A percentile compares a stretch with the other conserved stretches of the same genome.
These are phyloP conservation scores for Mycena epipterygia DNA, from an alignment of 768 basidiomycete genomes.

Conservation along the genomic window DNA sequence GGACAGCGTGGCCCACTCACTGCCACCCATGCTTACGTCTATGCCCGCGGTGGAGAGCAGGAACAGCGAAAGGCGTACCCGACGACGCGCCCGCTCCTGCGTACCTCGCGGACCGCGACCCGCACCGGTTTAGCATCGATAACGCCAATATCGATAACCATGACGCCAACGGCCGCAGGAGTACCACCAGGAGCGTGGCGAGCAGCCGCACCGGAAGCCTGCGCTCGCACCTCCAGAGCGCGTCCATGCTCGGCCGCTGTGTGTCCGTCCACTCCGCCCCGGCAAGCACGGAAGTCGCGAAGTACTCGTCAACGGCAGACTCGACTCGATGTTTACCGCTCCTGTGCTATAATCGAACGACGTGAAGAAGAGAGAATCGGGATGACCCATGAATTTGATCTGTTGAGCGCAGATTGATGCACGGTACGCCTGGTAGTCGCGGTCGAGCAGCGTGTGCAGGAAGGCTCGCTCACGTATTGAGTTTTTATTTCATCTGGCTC, in stretches of 20 bases:
- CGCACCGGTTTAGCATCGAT: constrained; percentile 13
- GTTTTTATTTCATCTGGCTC: neutral
- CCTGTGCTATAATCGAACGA: neutral
- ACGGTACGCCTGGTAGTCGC: neutral
- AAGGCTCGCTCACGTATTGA: neutral
- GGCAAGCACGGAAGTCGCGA: neutral
- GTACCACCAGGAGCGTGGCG: neutral
- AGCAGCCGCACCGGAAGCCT: constrained; percentile 35
- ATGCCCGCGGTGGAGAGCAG: too few species aligned
- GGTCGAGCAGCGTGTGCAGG: neutral
- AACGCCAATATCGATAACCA: too few species aligned
- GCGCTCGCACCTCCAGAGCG: constrained; percentile 1
- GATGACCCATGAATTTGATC: neutral
- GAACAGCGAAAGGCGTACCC: constrained; percentile 39
- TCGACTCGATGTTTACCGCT: neutral
- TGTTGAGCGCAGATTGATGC: neutral
- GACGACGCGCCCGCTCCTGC: constrained; percentile 43
- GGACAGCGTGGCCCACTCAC: constrained; percentile 39
- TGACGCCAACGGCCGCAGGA: too few species aligned
- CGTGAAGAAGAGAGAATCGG: neutral
- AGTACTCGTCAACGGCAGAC: neutral
- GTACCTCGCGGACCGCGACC: constrained; percentile 44
- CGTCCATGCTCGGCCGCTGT: constrained; percentile 38
- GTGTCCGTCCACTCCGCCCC: neutral
- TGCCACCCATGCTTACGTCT: constrained; percentile 8